Evolutionary conservation across 2,329 filamentous ascomycete species (phyloP).

Genomic region (Beauveria caledonica): DNA sequence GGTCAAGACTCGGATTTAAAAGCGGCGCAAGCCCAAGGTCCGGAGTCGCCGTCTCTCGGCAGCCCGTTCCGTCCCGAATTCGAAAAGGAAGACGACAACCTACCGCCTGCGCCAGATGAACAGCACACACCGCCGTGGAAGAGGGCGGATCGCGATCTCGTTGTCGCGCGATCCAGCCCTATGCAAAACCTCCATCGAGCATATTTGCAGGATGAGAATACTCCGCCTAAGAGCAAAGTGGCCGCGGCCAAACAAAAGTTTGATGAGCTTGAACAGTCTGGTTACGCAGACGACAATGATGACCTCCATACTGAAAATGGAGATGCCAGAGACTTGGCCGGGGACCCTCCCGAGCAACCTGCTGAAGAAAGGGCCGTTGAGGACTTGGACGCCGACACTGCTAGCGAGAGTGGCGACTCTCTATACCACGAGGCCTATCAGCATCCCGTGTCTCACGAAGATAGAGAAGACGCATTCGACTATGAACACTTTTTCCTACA

Average conservation of each 20-base stretch:
- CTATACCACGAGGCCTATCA: slow-evolving; percentile 54
- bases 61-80: slow-evolving; percentile 11
- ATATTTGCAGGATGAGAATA: slow-evolving; percentile 11
- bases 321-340: not conserved
- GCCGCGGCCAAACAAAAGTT: slow-evolving; percentile 16
- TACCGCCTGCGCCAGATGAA: not conserved
- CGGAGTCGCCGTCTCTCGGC: slow-evolving; percentile 10
- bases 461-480: slow-evolving; percentile 90
- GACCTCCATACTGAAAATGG: slow-evolving; percentile 33
- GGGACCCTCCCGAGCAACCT: not conserved
- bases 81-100: slow-evolving; percentile 7
- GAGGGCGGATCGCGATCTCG: not conserved
- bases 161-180: slow-evolving; percentile 9
- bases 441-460: slow-evolving; percentile 70
- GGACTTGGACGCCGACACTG: slow-evolving; percentile 28
- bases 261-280: slow-evolving; percentile 21
- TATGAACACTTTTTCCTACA: slow-evolving; percentile 95
- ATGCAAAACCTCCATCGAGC: slow-evolving; percentile 12
- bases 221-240: slow-evolving; percentile 4
- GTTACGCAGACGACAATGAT: slow-evolving; percentile 23
- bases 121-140: not conserved
- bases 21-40: slow-evolving; percentile 12
- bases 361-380: not conserved
- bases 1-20: slow-evolving; percentile 17
- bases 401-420: slow-evolving; percentile 56